Evolutionary conservation across 2,329 filamentous ascomycete species (phyloP).

Genomic region (Colletotrichum horii): DNA sequence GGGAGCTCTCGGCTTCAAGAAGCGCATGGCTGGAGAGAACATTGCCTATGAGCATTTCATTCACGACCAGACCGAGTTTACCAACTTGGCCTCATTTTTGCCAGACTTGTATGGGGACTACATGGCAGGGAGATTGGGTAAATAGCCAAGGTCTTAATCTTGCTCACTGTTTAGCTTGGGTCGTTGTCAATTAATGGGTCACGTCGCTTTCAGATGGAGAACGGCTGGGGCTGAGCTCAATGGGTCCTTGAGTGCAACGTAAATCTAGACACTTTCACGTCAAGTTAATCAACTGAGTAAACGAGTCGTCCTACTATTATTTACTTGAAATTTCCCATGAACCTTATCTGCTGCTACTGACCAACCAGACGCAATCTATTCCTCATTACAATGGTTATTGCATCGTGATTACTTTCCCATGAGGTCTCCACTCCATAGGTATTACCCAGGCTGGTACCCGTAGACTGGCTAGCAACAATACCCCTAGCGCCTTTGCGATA

Average conservation of each 20-base stretch:
- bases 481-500: not conserved
- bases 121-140: not conserved
- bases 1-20: constrained; percentile 3
- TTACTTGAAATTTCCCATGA: not conserved
- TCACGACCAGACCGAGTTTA: constrained; percentile 18
- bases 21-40: constrained; percentile 3
- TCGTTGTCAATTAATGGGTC: not conserved
- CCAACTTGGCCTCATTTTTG: constrained; percentile 7
- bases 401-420: not conserved
- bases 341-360: not conserved
- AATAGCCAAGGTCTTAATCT: not conserved
- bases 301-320: not conserved
- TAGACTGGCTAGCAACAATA: fast-evolving
- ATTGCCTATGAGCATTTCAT: constrained; percentile 17
- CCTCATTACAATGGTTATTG: not conserved
- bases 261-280: not conserved
- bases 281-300: not conserved
- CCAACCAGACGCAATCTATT: not conserved
- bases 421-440: not conserved
- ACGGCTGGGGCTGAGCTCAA: not conserved
- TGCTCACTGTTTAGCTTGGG: not conserved
- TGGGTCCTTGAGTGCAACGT: not conserved
- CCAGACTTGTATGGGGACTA: constrained; percentile 1
- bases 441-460: fast-evolving
- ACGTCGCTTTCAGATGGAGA: not conserved